These are phyloP conservation scores for Magnaporthiopsis poae DNA, from an alignment of 2,329 filamentous ascomycete species.

Conservation along the genomic window DNA sequence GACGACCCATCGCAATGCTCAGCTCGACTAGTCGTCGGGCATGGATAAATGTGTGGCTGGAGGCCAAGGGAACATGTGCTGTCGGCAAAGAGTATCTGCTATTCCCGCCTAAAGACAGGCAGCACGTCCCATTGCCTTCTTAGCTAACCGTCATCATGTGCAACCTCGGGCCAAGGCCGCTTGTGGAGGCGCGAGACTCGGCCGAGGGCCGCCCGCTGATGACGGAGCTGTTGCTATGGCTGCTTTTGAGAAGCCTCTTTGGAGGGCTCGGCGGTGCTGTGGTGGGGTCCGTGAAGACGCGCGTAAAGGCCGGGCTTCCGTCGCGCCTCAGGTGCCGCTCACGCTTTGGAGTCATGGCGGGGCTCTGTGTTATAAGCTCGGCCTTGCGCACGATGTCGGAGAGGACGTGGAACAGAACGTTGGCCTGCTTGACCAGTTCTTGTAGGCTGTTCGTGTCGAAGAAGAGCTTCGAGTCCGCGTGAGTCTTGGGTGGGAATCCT, in stretches of 20 bases:
- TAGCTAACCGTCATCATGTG: slow-evolving; percentile 57
- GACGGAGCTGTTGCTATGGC: slow-evolving; percentile 44
- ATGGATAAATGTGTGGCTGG: background rate
- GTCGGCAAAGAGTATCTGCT: background rate
- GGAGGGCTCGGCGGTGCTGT: slow-evolving; percentile 12
- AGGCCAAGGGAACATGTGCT: background rate
- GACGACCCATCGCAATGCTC: background rate
- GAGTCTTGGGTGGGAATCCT: slow-evolving; percentile 23
- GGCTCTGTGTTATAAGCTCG: slow-evolving; percentile 49
- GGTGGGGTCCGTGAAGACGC: slow-evolving; percentile 54
- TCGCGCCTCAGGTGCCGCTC: slow-evolving; percentile 36
- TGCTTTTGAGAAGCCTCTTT: slow-evolving; percentile 32
- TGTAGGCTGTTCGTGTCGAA: slow-evolving; percentile 62
- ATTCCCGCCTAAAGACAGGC: background rate
- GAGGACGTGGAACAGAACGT: slow-evolving; percentile 47
- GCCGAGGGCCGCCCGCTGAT: slow-evolving; percentile 36
- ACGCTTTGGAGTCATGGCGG: slow-evolving; percentile 38
- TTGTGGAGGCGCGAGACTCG: slow-evolving; percentile 39
- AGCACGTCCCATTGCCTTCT: slow-evolving; percentile 12
- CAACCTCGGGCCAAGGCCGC: slow-evolving; percentile 42
- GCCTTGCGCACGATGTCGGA: slow-evolving; percentile 50
- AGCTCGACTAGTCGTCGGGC: background rate
- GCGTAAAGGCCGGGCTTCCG: slow-evolving; percentile 57
- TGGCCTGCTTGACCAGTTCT: slow-evolving; percentile 53
- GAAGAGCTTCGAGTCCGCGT: slow-evolving; percentile 45